Evolutionary conservation across 768 basidiomycete genomes (phyloP).

Genomic region (Mycena filopes): DNA sequence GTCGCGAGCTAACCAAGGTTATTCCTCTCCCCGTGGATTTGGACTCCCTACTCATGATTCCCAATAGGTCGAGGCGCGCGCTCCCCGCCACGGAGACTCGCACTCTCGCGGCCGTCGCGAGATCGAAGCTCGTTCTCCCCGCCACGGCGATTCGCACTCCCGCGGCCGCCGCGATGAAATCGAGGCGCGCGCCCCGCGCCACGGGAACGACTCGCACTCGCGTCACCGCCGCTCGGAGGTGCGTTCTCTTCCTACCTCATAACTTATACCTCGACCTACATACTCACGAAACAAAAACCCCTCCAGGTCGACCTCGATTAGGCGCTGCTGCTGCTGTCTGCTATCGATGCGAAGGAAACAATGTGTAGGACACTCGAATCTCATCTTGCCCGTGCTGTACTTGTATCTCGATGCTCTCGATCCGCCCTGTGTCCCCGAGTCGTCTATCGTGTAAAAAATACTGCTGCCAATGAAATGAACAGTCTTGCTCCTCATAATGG

Average conservation of each 20-base stretch:
- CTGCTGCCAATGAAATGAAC: no score
- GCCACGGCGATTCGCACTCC: neutral
- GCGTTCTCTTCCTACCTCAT: neutral
- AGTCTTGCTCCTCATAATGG: no score
- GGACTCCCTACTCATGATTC: neutral
- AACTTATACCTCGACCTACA: no score
- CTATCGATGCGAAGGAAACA: no score
- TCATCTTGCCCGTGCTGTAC: no score
- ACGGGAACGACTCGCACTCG: neutral
- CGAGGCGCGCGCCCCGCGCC: neutral
- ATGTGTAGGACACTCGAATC: no score
- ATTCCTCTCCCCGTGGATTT: neutral
- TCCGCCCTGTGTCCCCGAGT: no score
- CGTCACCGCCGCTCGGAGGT: neutral
- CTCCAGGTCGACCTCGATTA: neutral
- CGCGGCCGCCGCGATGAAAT: neutral
- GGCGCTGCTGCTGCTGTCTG: neutral
- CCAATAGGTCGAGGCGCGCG: constrained; percentile 5
- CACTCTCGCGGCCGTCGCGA: constrained; percentile 6
- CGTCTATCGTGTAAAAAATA: no score
- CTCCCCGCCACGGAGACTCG: constrained; percentile 9
- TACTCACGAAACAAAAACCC: no score
- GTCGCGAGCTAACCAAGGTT: constrained; percentile 2
- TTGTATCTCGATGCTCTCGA: no score
- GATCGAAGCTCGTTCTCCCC: no score